Base-by-base conservation (phyloP, 176 grass and related monocot genomes). In the Avena atlantica region DNA sequence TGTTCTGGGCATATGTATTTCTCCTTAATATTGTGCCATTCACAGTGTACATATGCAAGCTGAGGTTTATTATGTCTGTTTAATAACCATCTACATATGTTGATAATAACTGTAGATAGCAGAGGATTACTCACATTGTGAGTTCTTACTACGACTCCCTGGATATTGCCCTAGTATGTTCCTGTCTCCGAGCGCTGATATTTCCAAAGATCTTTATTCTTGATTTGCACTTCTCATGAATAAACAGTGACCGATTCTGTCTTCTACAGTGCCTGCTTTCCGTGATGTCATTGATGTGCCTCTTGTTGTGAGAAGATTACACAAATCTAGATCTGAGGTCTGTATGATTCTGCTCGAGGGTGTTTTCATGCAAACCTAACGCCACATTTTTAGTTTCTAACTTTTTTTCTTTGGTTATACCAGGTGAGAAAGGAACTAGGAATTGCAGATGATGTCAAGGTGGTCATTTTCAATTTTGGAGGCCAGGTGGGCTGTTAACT, bases 401-500 rank as follows among this genome's bases (percentile, higher is more conserved):
- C 19, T 72, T 87, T 4, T 13, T 72, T 12, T 74, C 24, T 88
- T 49, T 83, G 50, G 45, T 79, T 81, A n/a, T 86, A 85, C 84
- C 40, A 98, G 97, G 90, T 98, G 66, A 92, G 94, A 72, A 86
- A 91, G 76, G 90, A 94, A 91, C 86, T 98, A 29, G 93, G 94
- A 82, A 98, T 98, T 67, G 75, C 87, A 71, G 80, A 98, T 79
- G 90, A 96, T 90, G 89, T 91, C 70, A 98, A 98, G 89, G 87
- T 98, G 51, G 85, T 98, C 70, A 96, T 98, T 86, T 98, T 98
- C 86, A 98, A 98, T 81, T 98, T 98, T 83, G 97, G 94, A 50
- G 97, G 97, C 83, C 97, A 98, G 92, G 97, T 98, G 77, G 13
- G 21, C 56, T 61, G 68, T 68, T 86, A 53, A 40, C n/a, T 78